Evolutionary conservation across 2,329 filamentous ascomycete species (phyloP), one percentile per base, ranked within the genome.

Genomic region (Macrophomina phaseolina): DNA sequence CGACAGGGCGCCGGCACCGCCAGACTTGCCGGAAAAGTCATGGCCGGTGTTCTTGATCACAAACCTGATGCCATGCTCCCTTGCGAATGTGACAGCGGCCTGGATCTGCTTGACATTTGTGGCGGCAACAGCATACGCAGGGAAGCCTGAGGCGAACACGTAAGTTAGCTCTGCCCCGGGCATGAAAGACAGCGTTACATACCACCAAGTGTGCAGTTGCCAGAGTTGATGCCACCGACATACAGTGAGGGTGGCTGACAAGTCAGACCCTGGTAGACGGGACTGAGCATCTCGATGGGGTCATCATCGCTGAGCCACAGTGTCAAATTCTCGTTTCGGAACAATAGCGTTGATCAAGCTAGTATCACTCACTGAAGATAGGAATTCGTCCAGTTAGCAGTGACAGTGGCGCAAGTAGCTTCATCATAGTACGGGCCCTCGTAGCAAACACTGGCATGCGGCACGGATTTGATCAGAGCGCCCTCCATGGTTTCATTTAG

Each of bases 401-500:
- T 75, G 69, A 48, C 74, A 56, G 28, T 73, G 6, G 63, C 40
- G 30, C 63, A 65, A 3, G 49, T 9, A 12, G 38, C 48, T 55
- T 79, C 70, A 71, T 74, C 79, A 42, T 70, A 70, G n/a, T 75
- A 69, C 66, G 78, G 70, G 66, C 69, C 72, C 45, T 75, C 73
- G 71, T 84, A 82, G 70, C 82, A 84, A 72, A 82, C 77, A 73
- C 79, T 78, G 72, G 79, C 82, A 45, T 81, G 80, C 69, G 84
- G 80, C 68, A 75, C 48, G 34, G 84, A 76, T 42, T 72, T 74
- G 65, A 85, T 71, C 30, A 86, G 77, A 38, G 75, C 74, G 5
- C 83, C 83, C 9, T 73, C 75, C 23, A 82, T 72, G 2, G 81
- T 80, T 12, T 76, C 71, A 73, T 86, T 85, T 64, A 88, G 78